Evolutionary conservation across 2,329 filamentous ascomycete genomes (phyloP).

Genomic region (Sclerotinia minor): DNA sequence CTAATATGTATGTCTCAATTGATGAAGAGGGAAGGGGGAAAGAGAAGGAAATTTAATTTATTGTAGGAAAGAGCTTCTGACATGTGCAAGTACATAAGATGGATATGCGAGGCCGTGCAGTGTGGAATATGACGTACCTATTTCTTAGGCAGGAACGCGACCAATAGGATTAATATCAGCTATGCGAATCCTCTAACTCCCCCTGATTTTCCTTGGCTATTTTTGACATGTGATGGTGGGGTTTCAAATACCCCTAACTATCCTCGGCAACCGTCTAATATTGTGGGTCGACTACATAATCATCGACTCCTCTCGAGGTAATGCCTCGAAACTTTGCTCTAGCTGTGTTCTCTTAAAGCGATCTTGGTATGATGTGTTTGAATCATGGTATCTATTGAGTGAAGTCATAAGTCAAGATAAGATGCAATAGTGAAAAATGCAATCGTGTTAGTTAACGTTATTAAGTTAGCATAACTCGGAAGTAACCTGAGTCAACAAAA

Average conservation of each 20-base stretch:
- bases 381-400: not conserved
- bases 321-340: not conserved
- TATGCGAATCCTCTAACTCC: not conserved
- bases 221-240: not conserved
- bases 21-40: not conserved
- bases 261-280: not conserved
- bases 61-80: not conserved
- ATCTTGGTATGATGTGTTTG: not conserved
- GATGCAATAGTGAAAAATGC: not conserved
- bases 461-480: not conserved
- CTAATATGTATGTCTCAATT: not conserved
- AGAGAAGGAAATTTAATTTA: not conserved
- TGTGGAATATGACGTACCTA: not conserved
- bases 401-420: not conserved
- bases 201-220: not conserved
- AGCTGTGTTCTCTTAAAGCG: not conserved
- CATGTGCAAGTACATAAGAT: conserved; percentile 7
- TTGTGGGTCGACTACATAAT: not conserved
- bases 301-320: not conserved
- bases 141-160: not conserved
- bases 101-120: conserved; percentile 2
- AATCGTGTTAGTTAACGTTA: not conserved
- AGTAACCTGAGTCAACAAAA: not conserved
- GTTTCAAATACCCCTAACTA: not conserved
- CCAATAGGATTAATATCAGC: not conserved